phyloP scores from a whole-genome alignment of 1,284 basidiomycete species.

The Moesziomyces sp. region DNA sequence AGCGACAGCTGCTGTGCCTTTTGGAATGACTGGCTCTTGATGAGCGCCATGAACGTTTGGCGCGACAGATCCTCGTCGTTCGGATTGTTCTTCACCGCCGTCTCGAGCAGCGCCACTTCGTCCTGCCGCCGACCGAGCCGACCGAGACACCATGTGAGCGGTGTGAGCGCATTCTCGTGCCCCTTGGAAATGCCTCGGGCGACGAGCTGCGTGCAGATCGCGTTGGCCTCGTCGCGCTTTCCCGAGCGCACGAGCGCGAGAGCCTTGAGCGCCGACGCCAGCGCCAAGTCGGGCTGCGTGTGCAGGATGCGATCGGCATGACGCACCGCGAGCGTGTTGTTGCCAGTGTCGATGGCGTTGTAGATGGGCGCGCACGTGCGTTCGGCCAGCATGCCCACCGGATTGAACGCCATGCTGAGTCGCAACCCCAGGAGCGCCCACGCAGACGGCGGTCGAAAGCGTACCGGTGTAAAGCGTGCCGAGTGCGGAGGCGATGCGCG shows the following conservation, averaged over 20 bases:
- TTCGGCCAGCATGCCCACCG: conserved; percentile 47
- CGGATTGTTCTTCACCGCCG: conserved; percentile 73
- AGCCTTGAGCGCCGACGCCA: conserved; percentile 76
- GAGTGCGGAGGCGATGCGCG: conserved; percentile 12
- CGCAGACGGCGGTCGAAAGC: conserved; percentile 8
- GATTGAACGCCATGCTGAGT: conserved; percentile 41
- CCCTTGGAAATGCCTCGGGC: conserved; percentile 73
- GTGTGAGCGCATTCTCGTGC: conserved; percentile 72
- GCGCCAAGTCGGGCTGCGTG: conserved; percentile 40
- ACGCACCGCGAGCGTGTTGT: conserved; percentile 33
- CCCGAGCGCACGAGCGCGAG: conserved; percentile 82
- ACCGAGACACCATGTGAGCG: conserved; percentile 82
- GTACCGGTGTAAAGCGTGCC: conserved; percentile 14
- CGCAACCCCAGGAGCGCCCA: conserved; percentile 9
- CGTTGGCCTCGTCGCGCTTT: conserved; percentile 81
- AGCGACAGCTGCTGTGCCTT: conserved; percentile 62
- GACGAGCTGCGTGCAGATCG: conserved; percentile 83
- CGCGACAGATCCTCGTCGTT: conserved; percentile 81
- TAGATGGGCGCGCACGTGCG: conserved; percentile 54
- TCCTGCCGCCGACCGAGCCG: conserved; percentile 77
- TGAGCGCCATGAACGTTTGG: conserved; percentile 78
- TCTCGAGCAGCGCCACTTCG: conserved; percentile 61
- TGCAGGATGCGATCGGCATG: conserved; percentile 47
- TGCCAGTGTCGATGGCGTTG: conserved; percentile 55
- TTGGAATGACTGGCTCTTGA: conserved; percentile 47